Percentiles rank a stretch among this genome's conserved stretches.
Conservation (phyloP, 306 rosid species). For the Albizia julibrissin region DNA sequence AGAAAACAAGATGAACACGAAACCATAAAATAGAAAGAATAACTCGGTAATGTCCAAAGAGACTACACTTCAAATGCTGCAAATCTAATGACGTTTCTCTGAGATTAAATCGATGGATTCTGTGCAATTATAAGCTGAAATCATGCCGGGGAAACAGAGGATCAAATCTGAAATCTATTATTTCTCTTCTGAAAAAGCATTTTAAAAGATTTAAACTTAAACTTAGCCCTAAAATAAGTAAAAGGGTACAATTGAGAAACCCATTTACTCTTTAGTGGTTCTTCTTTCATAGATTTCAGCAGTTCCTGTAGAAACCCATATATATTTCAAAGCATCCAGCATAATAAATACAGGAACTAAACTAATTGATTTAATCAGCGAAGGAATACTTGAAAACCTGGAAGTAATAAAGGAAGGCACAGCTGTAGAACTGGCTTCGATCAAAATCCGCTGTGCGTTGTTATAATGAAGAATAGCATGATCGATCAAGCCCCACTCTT, state of each 20-base stretch:
- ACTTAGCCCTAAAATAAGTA: neutral
- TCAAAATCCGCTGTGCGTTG: conserved; percentile 74
- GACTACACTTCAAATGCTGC: conserved; percentile 4
- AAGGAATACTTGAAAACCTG: conserved; percentile 45
- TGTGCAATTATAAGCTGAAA: conserved; percentile 24
- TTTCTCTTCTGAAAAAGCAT: neutral
- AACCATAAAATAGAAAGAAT: neutral
- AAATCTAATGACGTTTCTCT: conserved; percentile 20
- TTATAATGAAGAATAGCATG: conserved; percentile 80
- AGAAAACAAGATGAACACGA: conserved; percentile 17
- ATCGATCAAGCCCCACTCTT: conserved; percentile 88
- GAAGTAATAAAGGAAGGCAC: conserved; percentile 75
- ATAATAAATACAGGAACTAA: neutral
- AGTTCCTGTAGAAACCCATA: neutral
- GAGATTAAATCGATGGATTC: conserved; percentile 4
- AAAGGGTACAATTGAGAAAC: neutral
- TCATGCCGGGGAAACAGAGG: neutral
- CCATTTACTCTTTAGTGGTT: neutral
- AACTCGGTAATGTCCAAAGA: conserved; percentile 10
- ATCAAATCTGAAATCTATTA: neutral
- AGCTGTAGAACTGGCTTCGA: conserved; percentile 76
- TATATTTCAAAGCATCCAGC: neutral
- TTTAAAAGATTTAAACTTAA: neutral
- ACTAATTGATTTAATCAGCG: neutral
- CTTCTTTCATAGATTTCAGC: neutral